A percentile compares a stretch with the other conserved stretches of the same genome.
These are phyloP conservation scores for Nakazawaea peltata DNA, from an alignment of 805 yeast species.

Conservation along the genomic window DNA sequence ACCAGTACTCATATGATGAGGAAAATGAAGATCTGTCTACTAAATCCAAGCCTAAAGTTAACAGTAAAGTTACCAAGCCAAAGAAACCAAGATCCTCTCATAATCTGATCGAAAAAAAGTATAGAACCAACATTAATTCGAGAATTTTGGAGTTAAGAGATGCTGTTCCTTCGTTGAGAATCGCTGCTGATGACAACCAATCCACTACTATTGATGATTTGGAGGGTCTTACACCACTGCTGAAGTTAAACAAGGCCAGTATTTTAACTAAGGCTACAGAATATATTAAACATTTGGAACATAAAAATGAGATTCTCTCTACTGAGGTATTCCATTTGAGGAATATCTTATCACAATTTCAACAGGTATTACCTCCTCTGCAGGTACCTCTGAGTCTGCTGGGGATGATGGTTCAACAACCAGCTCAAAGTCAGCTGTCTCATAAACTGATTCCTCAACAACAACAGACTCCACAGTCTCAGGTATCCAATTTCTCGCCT, in stretches of 20 bases:
- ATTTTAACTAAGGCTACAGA: conserved; percentile 74
- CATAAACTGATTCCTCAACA: background rate
- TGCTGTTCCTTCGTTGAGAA: conserved; percentile 71
- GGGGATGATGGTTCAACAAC: background rate
- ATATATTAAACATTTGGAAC: conserved; percentile 66
- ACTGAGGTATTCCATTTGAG: conserved; percentile 46
- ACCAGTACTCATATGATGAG: too few relatives aligned
- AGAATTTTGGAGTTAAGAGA: conserved; percentile 63
- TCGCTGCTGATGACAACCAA: conserved; percentile 43
- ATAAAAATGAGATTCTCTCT: conserved; percentile 41
- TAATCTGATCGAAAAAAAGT: conserved; percentile 75
- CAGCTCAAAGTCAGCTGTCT: background rate
- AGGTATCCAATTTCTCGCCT: conserved; percentile 1
- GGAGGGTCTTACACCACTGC: conserved; percentile 72
- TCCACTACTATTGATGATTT: conserved; percentile 33
- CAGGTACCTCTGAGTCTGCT: background rate
- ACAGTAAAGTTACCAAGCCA: conserved; percentile 26
- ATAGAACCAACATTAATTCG: conserved; percentile 68
- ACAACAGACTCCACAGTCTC: conserved; percentile 10
- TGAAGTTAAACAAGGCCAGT: conserved; percentile 70
- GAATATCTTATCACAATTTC: conserved; percentile 12
- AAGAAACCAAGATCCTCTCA: conserved; percentile 55
- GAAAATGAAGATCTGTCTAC: too few relatives aligned
- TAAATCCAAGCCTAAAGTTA: too few relatives aligned
- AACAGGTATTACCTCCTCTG: conserved; percentile 8